A percentile compares a stretch with the other conserved stretches of the same genome.
These are phyloP conservation scores for Gamsiella multidivaricata DNA, from an alignment of 192 early-diverging fungal species.

Conservation along the genomic window DNA sequence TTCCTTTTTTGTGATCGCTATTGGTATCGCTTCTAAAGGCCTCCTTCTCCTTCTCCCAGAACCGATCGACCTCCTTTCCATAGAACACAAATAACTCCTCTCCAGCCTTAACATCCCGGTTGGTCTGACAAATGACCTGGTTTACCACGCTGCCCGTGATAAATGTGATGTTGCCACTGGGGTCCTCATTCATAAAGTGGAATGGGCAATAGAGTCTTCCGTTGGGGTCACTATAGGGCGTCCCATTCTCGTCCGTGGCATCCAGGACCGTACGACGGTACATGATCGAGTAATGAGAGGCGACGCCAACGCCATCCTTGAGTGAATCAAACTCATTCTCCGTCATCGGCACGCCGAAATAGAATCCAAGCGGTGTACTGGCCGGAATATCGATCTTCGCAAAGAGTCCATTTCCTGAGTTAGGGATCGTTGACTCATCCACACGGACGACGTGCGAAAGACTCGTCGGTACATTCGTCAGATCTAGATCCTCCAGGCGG, in stretches of 20 bases:
- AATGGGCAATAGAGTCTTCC: slow-evolving; percentile 84
- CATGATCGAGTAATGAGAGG: slow-evolving; percentile 92
- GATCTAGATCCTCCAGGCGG: slow-evolving; percentile 61
- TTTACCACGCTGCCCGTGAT: slow-evolving; percentile 86
- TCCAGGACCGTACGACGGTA: slow-evolving; percentile 91
- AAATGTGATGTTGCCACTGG: slow-evolving; percentile 77
- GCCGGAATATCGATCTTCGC: slow-evolving; percentile 78
- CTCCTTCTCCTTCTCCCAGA: slow-evolving; percentile 67
- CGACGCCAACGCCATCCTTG: slow-evolving; percentile 83
- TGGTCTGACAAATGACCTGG: slow-evolving; percentile 88
- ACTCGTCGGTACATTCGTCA: slow-evolving; percentile 66
- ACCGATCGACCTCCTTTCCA: slow-evolving; percentile 87
- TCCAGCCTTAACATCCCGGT: slow-evolving; percentile 73
- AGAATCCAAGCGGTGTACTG: slow-evolving; percentile 88
- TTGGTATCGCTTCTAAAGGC: neutral
- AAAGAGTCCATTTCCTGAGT: slow-evolving; percentile 82
- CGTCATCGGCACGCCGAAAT: slow-evolving; percentile 98
- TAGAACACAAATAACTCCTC: slow-evolving; percentile 94
- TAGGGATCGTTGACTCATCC: slow-evolving; percentile 71
- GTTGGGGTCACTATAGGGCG: slow-evolving; percentile 77
- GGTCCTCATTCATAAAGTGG: slow-evolving; percentile 88
- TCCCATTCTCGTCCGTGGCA: slow-evolving; percentile 85
- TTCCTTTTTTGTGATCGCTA: slow-evolving; percentile 7
- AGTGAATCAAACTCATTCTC: slow-evolving; percentile 93
- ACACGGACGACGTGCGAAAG: slow-evolving; percentile 74